phyloP scores from a whole-genome alignment of 805 yeast genomes.

The Candida khao-thaluensis region DNA sequence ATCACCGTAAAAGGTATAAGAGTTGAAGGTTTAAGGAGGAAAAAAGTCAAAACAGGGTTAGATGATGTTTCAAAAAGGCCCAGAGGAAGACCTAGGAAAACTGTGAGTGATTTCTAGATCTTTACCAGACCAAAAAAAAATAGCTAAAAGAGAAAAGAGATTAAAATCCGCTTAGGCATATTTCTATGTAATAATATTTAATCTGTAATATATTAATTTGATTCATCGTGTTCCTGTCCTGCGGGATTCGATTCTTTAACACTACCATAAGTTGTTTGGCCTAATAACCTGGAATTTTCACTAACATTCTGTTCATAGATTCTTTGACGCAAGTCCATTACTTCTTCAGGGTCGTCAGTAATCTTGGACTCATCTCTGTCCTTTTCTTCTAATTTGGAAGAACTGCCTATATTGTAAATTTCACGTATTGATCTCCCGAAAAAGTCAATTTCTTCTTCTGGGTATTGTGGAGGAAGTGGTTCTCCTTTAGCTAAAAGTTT shows the following conservation, averaged over 20 bases:
- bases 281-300: conserved; percentile 3
- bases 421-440: conserved; percentile 46
- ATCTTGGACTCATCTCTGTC: conserved; percentile 8
- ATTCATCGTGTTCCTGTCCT: not conserved
- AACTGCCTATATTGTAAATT: conserved; percentile 26
- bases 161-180: not conserved
- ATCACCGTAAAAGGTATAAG: conserved; percentile 43
- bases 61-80: conserved; percentile 11
- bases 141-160: too few species aligned
- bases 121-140: too few species aligned
- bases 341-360: conserved; percentile 35
- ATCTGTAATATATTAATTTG: conserved; percentile 4
- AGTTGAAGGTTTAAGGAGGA: conserved; percentile 34
- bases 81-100: conserved; percentile 18
- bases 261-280: conserved; percentile 3
- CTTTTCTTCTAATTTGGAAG: conserved; percentile 20
- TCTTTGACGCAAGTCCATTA: conserved; percentile 34
- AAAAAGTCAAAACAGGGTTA: conserved; percentile 1
- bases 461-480: conserved; percentile 68
- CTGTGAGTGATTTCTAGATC: not conserved
- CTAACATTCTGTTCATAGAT: conserved; percentile 26
- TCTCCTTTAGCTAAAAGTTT: conserved; percentile 69
- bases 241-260: conserved; percentile 2
- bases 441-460: conserved; percentile 59
- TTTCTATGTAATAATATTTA: conserved; percentile 4